Evolutionary conservation across 495 filamentous ascomycete genomes (phyloP).

Genomic region (Neurospora sp.): DNA sequence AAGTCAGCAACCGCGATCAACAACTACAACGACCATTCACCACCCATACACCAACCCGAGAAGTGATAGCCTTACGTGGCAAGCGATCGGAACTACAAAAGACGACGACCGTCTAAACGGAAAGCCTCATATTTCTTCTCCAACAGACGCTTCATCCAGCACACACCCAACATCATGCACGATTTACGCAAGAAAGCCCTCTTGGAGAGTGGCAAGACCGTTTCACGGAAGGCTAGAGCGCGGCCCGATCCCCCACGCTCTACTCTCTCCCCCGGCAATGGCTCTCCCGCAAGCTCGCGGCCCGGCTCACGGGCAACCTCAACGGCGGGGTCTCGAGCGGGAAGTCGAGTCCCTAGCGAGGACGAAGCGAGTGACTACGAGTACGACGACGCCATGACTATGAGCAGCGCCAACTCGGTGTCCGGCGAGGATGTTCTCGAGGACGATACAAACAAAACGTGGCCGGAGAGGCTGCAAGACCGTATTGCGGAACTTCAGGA

Average conservation of each 20-base stretch:
- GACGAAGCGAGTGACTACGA: slow-evolving; percentile 56
- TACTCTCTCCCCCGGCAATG: slow-evolving; percentile 28
- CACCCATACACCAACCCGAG: slow-evolving; percentile 9
- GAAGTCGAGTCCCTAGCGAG: slow-evolving; percentile 59
- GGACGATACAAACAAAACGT: slow-evolving; percentile 41
- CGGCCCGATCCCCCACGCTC: slow-evolving; percentile 54
- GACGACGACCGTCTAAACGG: slow-evolving; percentile 5
- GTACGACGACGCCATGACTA: slow-evolving; percentile 29
- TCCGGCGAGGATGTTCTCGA: slow-evolving; percentile 39
- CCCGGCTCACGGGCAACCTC: slow-evolving; percentile 12
- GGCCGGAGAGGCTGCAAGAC: slow-evolving; percentile 58
- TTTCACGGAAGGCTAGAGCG: slow-evolving; percentile 80
- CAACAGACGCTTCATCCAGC: neutral
- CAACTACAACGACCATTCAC: slow-evolving; percentile 7
- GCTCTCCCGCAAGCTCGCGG: slow-evolving; percentile 16
- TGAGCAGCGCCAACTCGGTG: slow-evolving; percentile 15
- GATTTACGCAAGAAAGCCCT: slow-evolving; percentile 71
- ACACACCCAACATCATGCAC: slow-evolving; percentile 43
- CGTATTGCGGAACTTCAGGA: slow-evolving; percentile 76
- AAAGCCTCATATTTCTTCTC: neutral
- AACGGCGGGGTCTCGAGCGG: slow-evolving; percentile 41
- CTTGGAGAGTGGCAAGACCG: slow-evolving; percentile 80
- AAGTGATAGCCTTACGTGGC: slow-evolving; percentile 1
- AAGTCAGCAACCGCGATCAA: neutral
- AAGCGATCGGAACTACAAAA: slow-evolving; percentile 2